Percentiles rank a stretch among this genome's conserved stretches.
phyloP scores from a whole-genome alignment of 257 asterid species.

The Ehretia macrophylla region DNA sequence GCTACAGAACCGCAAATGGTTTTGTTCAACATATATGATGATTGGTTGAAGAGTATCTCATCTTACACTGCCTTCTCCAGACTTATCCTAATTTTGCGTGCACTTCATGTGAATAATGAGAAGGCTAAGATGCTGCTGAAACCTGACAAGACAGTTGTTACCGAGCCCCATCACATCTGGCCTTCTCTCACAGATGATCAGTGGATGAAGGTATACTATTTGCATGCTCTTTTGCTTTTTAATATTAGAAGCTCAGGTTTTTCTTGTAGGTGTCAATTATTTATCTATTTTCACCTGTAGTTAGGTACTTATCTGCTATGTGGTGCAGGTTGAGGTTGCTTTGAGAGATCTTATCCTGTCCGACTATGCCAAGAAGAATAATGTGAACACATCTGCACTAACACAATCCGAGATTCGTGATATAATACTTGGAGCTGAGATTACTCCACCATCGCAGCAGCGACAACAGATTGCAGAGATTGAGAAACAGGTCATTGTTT shows the following conservation, averaged over 20 bases:
- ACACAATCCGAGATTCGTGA: conserved; percentile 98
- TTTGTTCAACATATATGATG: conserved; percentile 92
- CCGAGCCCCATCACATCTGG: conserved; percentile 98
- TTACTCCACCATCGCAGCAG: conserved; percentile 98
- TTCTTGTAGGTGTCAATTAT: background rate
- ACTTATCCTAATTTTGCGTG: conserved; percentile 85
- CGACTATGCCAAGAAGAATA: conserved; percentile 97
- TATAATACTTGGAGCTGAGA: conserved; percentile 97
- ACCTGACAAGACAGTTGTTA: conserved; percentile 93
- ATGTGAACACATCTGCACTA: conserved; percentile 90
- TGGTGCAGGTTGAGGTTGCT: conserved; percentile 88
- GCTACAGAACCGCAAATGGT: conserved; percentile 99
- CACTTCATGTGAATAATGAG: conserved; percentile 91
- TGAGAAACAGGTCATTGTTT: conserved; percentile 73
- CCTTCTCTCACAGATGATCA: conserved; percentile 93
- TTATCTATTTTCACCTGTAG: background rate
- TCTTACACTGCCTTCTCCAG: conserved; percentile 98
- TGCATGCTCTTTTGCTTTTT: background rate
- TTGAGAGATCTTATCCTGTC: conserved; percentile 93
- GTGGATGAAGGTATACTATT: conserved; percentile 77
- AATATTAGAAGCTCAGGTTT: background rate
- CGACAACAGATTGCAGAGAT: conserved; percentile 96
- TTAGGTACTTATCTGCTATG: background rate
- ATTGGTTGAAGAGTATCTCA: conserved; percentile 94
- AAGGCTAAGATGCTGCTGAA: conserved; percentile 97